These are phyloP conservation scores for Lumnitzera racemosa DNA, from an alignment of 345 rosid genomes.

Conservation along the genomic window DNA sequence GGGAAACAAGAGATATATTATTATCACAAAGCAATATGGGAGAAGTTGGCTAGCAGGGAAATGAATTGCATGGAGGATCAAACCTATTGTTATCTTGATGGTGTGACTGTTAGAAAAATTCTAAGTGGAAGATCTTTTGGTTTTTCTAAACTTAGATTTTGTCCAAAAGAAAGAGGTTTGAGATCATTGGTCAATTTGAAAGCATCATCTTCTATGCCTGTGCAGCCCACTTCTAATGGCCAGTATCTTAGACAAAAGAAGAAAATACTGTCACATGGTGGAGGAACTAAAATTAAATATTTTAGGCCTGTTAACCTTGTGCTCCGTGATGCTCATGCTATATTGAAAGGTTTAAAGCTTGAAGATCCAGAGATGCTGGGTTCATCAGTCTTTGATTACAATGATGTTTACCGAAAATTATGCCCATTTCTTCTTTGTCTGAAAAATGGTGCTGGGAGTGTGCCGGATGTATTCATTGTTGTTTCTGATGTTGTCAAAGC, in stretches of 20 bases:
- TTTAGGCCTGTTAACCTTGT: slow-evolving; percentile 39
- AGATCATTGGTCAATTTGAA: slow-evolving; percentile 69
- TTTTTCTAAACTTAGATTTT: slow-evolving; percentile 62
- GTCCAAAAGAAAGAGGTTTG: slow-evolving; percentile 57
- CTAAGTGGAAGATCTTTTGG: slow-evolving; percentile 33
- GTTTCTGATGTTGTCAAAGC: slow-evolving; percentile 82
- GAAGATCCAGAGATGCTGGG: slow-evolving; percentile 66
- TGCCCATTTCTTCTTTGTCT: slow-evolving; percentile 45
- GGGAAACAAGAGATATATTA: slow-evolving; percentile 52
- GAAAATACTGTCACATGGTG: slow-evolving; percentile 2
- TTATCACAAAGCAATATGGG: slow-evolving; percentile 66
- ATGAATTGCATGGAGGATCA: slow-evolving; percentile 29
- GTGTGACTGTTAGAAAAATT: slow-evolving; percentile 31
- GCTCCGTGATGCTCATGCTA: slow-evolving; percentile 61
- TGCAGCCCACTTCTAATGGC: slow-evolving; percentile 10
- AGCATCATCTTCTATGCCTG: slow-evolving; percentile 36
- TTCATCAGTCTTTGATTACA: slow-evolving; percentile 78
- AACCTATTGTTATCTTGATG: slow-evolving; percentile 32
- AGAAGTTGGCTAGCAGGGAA: slow-evolving; percentile 32
- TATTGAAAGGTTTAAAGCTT: slow-evolving; percentile 57
- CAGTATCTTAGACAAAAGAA: slow-evolving; percentile 7
- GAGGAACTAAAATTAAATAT: slow-evolving; percentile 5
- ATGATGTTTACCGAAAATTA: slow-evolving; percentile 65
- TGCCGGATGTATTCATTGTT: slow-evolving; percentile 51
- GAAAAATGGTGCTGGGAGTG: slow-evolving; percentile 32